phyloP scores from a whole-genome alignment of 495 filamentous ascomycete species.

The Articulospora tetracladia region DNA sequence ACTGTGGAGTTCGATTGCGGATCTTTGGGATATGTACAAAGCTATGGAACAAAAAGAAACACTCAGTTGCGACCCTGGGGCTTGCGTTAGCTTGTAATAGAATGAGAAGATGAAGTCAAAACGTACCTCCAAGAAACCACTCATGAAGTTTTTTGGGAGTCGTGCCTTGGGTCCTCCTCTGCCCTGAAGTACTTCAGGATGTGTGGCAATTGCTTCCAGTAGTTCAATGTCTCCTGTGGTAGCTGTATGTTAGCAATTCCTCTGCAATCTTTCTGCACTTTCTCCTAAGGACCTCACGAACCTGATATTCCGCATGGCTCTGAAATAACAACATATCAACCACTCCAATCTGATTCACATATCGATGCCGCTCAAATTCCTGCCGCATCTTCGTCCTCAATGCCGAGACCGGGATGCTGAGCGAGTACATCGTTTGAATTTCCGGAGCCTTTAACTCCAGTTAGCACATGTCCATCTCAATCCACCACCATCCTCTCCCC shows the following conservation, averaged over 20 bases:
- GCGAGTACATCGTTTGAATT: conserved; percentile 91
- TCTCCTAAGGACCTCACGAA: conserved; percentile 26
- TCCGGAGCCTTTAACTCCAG: conserved; percentile 72
- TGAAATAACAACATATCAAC: conserved; percentile 87
- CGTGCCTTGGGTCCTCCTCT: conserved; percentile 79
- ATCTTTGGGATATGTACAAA: conserved; percentile 27
- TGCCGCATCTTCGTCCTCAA: conserved; percentile 94
- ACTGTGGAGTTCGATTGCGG: conserved; percentile 16
- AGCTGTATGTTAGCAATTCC: conserved; percentile 4
- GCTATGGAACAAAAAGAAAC: conserved; percentile 16
- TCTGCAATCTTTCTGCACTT: neutral
- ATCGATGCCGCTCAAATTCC: conserved; percentile 95
- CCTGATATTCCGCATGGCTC: conserved; percentile 88
- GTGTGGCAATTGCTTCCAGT: conserved; percentile 96
- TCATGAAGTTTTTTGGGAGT: conserved; percentile 83
- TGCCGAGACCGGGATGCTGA: conserved; percentile 80
- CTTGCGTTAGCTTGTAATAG: conserved; percentile 14
- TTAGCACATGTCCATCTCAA: conserved; percentile 4
- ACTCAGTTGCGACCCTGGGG: conserved; percentile 33
- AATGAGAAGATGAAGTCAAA: neutral
- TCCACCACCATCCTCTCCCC: neutral
- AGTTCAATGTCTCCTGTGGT: conserved; percentile 90
- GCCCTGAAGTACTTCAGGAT: conserved; percentile 95
- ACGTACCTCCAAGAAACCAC: conserved; percentile 76
- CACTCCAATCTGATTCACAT: conserved; percentile 79